Conservation (phyloP, 2,329 filamentous ascomycete genomes). For the Penicillium italicum region DNA sequence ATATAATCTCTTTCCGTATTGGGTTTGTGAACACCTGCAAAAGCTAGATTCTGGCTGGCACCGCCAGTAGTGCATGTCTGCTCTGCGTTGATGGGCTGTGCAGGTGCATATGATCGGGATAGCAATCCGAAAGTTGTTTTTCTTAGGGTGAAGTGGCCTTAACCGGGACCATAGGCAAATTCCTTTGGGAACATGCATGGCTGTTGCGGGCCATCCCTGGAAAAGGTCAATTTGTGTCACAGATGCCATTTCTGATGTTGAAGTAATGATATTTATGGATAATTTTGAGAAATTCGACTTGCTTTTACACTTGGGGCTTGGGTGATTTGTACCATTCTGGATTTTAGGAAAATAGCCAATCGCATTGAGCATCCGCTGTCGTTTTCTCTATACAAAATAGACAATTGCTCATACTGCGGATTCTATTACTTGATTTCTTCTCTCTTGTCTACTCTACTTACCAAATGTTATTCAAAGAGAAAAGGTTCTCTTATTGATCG, state of each 20-base stretch:
- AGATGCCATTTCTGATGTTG: neutral
- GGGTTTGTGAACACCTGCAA: conserved; percentile 77
- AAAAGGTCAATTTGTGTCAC: conserved; percentile 37
- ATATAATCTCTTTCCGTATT: conserved; percentile 65
- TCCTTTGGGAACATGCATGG: conserved; percentile 59
- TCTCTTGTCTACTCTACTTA: neutral
- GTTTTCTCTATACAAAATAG: neutral
- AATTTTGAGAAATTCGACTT: neutral
- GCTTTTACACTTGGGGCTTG: neutral
- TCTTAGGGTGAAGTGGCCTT: conserved; percentile 65
- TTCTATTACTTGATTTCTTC: neutral
- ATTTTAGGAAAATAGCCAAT: conserved; percentile 7
- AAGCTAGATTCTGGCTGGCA: conserved; percentile 74
- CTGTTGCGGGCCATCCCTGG: conserved; percentile 45
- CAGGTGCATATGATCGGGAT: conserved; percentile 53
- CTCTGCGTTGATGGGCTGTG: conserved; percentile 44
- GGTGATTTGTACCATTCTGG: neutral
- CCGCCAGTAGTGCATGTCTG: conserved; percentile 77
- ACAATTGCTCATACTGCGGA: neutral
- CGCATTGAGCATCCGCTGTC: neutral
- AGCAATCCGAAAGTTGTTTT: conserved; percentile 67
- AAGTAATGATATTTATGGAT: neutral
- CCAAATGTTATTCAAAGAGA: neutral
- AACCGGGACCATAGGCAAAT: conserved; percentile 72
- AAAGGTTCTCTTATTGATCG: neutral